Evolutionary conservation across 106 monocot species (phyloP).

Genomic region (Platanthera zijinensis): DNA sequence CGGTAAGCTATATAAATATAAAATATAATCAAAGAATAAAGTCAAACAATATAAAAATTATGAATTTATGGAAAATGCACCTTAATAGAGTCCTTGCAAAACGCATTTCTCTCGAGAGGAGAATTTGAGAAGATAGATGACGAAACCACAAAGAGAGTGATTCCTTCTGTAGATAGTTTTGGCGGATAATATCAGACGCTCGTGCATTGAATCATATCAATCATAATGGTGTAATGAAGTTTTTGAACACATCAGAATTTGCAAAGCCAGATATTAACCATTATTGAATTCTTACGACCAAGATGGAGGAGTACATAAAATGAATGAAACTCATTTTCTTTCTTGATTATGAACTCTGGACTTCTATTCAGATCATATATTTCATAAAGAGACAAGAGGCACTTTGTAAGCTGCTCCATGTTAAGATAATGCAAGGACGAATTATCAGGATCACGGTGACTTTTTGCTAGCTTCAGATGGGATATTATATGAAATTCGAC

Average conservation of each 20-base stretch:
- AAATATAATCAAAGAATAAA: no score
- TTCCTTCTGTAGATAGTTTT: slow-evolving; percentile 33
- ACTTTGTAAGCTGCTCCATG: slow-evolving; percentile 89
- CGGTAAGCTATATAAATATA: background rate
- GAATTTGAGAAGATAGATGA: slow-evolving; percentile 44
- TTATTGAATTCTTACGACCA: slow-evolving; percentile 46
- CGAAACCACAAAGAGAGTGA: slow-evolving; percentile 74
- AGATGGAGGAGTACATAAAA: slow-evolving; percentile 86
- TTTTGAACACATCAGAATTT: slow-evolving; percentile 2
- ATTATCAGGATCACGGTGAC: slow-evolving; percentile 25
- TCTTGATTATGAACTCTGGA: slow-evolving; percentile 28
- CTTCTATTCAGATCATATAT: slow-evolving; percentile 51
- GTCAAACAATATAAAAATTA: no score
- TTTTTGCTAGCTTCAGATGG: slow-evolving; percentile 57
- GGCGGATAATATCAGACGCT: slow-evolving; percentile 3
- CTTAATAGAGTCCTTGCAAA: slow-evolving; percentile 69
- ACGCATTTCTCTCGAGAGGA: slow-evolving; percentile 62
- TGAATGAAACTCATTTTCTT: slow-evolving; percentile 80
- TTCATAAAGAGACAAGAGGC: slow-evolving; percentile 65
- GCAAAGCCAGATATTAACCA: slow-evolving; percentile 36
- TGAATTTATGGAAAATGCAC: slow-evolving; percentile 16
- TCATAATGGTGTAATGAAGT: slow-evolving; percentile 4
- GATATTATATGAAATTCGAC: slow-evolving; percentile 74
- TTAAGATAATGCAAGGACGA: slow-evolving; percentile 81
- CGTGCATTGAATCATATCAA: background rate